These are phyloP conservation scores for Phyllostachys edulis DNA, from an alignment of 176 grass and related monocot genomes.

Conservation along the genomic window DNA sequence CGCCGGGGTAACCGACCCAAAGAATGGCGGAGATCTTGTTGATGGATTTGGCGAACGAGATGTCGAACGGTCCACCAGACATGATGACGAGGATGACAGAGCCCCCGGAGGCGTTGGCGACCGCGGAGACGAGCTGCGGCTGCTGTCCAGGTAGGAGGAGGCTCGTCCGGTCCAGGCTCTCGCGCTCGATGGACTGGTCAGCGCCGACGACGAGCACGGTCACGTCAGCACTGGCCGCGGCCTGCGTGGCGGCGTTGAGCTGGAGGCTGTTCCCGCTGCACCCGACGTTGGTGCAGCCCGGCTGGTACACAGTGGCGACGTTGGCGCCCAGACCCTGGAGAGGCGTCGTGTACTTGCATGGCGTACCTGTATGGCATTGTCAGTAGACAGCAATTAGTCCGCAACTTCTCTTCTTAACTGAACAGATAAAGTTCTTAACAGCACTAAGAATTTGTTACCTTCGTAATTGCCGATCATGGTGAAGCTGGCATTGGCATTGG, in stretches of 20 bases:
- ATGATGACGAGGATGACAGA: conserved; percentile 91
- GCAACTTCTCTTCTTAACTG: neutral
- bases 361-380: conserved; percentile 46
- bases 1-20: conserved; percentile 90
- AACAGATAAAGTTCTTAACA: neutral
- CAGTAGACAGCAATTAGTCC: neutral
- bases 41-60: conserved; percentile 55
- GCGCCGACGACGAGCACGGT: conserved; percentile 82
- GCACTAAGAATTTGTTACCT: conserved; percentile 23
- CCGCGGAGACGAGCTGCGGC: conserved; percentile 55
- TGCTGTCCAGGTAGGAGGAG: conserved; percentile 74
- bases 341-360: conserved; percentile 77
- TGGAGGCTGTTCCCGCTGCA: conserved; percentile 71
- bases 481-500: conserved; percentile 87
- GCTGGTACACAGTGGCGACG: conserved; percentile 67
- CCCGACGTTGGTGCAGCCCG: conserved; percentile 67
- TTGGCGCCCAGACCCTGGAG: conserved; percentile 61
- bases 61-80: conserved; percentile 85
- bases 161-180: conserved; percentile 68
- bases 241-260: conserved; percentile 54
- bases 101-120: conserved; percentile 63
- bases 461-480: conserved; percentile 99
- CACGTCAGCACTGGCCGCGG: conserved; percentile 68
- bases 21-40: conserved; percentile 68
- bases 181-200: conserved; percentile 71